Evolutionary conservation across 805 yeast genomes (phyloP), one percentile per base, ranked within the genome.

Genomic region (Saccharomycopsis oosterbeekiorum): DNA sequence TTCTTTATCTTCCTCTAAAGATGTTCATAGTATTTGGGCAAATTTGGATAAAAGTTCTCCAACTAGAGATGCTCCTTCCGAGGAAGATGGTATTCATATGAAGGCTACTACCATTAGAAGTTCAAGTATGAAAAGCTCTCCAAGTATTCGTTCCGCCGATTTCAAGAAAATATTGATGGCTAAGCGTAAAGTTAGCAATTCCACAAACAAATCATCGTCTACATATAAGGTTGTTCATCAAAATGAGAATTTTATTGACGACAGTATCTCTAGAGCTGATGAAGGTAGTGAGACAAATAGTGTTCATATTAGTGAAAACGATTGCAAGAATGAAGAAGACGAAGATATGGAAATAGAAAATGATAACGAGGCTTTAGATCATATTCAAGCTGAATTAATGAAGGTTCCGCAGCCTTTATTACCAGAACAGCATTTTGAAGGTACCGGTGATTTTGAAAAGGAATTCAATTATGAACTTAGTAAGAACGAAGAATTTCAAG

Each of bases 111-210:
- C 81, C 4, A 78, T 78, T 26, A 73, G 70, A 61, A 68, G 78
- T n/a, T 69, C 68, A 37, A 81, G 81, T 15, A 78, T 78, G 80
- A 76, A 74, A 61, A 77, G 80, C 1, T 71, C 78, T 55, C 81
- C 82, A 56, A 77, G 80, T 64, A 78, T 78, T 80, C 79, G 77
- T 62, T 70, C 73, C 15, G 75, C 76, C 54, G 81, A 78, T 59
- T 76, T 78, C 10, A 72, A 74, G 65, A 70, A 72, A 61, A 77
- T 78, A 40, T 67, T 76, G 67, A 72, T 68, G 61, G 69, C 76
- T 34, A 65, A 65, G 37, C 54, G 62, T 36, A 62, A 64, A 36
- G 51, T 64, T 6, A 64, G 65, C 55, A 19, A 24, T 12, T 4
- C 15, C 5, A 9, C n/a, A 12, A 34, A 15, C 21, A 24, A 26